These are phyloP conservation scores for Ensete glaucum DNA, from an alignment of 176 grass and related monocot genomes.

Conservation along the genomic window DNA sequence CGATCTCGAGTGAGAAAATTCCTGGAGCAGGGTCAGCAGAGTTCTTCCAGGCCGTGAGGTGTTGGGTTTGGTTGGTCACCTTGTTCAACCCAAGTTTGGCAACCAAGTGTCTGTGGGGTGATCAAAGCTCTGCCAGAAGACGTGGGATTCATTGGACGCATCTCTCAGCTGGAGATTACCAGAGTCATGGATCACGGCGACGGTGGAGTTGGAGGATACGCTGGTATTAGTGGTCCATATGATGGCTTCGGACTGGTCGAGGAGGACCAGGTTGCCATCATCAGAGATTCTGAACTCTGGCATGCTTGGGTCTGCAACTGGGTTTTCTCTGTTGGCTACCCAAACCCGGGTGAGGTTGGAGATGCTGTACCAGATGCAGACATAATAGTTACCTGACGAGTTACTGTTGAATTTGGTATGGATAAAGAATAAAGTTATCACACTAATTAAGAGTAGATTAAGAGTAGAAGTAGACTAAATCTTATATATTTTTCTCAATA, in stretches of 20 bases:
- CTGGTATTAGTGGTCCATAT: constrained; percentile 35
- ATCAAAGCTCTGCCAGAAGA: constrained; percentile 50
- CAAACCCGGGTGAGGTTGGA: constrained; percentile 25
- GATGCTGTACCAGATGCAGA: constrained; percentile 53
- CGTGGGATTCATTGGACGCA: constrained; percentile 20
- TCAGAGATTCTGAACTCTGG: constrained; percentile 21
- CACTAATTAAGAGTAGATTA: no score
- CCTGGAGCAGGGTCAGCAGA: constrained; percentile 30
- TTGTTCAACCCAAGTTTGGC: constrained; percentile 42
- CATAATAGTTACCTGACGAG: constrained; percentile 22
- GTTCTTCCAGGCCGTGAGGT: constrained; percentile 32
- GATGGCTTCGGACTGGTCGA: constrained; percentile 4
- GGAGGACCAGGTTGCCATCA: constrained; percentile 36
- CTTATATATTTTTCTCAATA: no score
- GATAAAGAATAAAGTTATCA: no score
- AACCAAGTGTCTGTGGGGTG: constrained; percentile 53
- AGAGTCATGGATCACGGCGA: constrained; percentile 34
- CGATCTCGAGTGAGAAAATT: constrained; percentile 26
- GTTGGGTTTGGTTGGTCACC: constrained; percentile 24
- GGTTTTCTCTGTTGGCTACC: constrained; percentile 42
- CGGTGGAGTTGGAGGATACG: background rate
- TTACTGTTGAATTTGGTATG: no score
- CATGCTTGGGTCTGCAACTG: constrained; percentile 24
- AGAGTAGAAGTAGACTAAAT: no score
- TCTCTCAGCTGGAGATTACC: constrained; percentile 48